These are phyloP conservation scores for Albatrellus ellisii DNA, from an alignment of 768 basidiomycete species.

Conservation along the genomic window DNA sequence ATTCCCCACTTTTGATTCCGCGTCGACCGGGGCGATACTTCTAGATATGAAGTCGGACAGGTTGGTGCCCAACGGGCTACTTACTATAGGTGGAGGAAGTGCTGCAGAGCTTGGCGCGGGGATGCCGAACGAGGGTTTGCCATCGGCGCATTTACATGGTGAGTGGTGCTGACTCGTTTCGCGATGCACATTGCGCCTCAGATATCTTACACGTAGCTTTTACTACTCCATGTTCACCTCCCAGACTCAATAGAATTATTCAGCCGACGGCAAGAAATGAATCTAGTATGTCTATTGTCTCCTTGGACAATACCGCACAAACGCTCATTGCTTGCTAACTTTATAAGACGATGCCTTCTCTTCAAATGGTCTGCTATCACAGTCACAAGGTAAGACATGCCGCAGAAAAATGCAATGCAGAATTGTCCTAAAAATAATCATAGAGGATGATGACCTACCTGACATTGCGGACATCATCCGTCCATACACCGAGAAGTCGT, in stretches of 20 bases:
- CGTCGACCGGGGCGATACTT: neutral
- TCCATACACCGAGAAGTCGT: conserved; percentile 3
- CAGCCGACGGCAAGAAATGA: neutral
- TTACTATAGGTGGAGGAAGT: neutral
- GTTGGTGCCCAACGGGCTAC: conserved; percentile 11
- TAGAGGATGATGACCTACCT: conserved; percentile 8
- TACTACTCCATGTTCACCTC: neutral
- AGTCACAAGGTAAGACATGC: conserved; percentile 12
- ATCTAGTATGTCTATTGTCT: neutral
- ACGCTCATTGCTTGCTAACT: neutral
- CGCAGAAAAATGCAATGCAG: neutral
- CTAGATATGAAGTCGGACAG: neutral
- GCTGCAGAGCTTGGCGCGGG: neutral
- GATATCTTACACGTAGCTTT: neutral
- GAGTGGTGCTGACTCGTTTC: neutral
- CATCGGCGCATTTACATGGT: neutral
- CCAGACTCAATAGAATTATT: conserved; percentile 4
- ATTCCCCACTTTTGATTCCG: too few species aligned
- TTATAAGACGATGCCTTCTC: too few species aligned
- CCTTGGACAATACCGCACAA: neutral
- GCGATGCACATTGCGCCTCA: neutral
- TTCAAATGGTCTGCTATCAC: neutral
- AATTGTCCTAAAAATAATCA: neutral
- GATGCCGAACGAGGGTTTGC: neutral
- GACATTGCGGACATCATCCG: conserved; percentile 11